Conservation (phyloP, 805 yeast genomes). For the Sungouiella blattae region DNA sequence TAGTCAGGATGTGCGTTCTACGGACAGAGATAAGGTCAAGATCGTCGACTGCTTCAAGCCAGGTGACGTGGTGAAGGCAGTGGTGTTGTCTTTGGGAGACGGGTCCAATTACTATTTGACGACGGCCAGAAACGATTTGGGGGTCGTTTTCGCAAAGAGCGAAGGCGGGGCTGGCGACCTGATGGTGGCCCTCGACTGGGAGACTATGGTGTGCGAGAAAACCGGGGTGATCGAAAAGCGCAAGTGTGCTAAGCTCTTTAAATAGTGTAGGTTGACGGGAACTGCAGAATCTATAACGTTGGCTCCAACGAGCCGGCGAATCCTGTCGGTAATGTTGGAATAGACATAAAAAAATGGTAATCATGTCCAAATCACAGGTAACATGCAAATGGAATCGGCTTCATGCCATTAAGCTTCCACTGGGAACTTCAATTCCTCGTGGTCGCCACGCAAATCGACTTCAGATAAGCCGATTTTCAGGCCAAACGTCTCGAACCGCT, state of each 20-base stretch:
- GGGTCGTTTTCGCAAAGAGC: constrained; percentile 85
- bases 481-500: constrained; percentile 72
- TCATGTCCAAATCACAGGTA: no score
- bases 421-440: constrained; percentile 28
- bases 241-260: constrained; percentile 88
- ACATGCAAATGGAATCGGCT: no score
- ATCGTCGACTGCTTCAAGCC: constrained; percentile 79
- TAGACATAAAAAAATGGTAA: no score
- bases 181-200: constrained; percentile 94
- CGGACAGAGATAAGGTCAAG: constrained; percentile 85
- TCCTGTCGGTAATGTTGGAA: no score
- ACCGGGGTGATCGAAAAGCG: constrained; percentile 76
- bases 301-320: no score
- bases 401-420: no score
- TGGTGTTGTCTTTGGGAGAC: constrained; percentile 85
- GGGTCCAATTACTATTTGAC: constrained; percentile 86
- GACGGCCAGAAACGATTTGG: constrained; percentile 87
- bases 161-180: constrained; percentile 65
- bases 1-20: constrained; percentile 83
- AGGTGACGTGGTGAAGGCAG: constrained; percentile 88
- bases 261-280: no score
- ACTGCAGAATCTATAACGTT: no score
- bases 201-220: constrained; percentile 77
- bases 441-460: constrained; percentile 59
- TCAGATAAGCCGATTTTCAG: constrained; percentile 76